Conservation (phyloP, 768 basidiomycete genomes). For the Suillus spraguei region DNA sequence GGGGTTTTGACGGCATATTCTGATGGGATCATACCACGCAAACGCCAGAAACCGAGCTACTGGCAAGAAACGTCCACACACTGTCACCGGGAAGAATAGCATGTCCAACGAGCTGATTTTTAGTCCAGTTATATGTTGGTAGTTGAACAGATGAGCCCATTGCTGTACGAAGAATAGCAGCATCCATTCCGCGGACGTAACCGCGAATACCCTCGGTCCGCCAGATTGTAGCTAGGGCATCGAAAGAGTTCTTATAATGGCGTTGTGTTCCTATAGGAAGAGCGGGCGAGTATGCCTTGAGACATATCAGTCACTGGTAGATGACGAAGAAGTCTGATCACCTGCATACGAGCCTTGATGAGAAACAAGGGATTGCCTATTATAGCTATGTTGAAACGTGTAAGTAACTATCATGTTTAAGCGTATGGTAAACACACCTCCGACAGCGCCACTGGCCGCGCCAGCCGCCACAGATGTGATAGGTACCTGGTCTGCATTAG, state of each 20-base stretch:
- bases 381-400: slow-evolving; percentile 45
- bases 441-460: slow-evolving; percentile 87
- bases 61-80: slow-evolving; percentile 84
- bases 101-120: slow-evolving; percentile 70
- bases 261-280: slow-evolving; percentile 96
- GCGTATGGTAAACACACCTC: slow-evolving; percentile 54
- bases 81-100: slow-evolving; percentile 76
- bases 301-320: slow-evolving; percentile 5
- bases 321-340: slow-evolving; percentile 23
- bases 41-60: slow-evolving; percentile 85
- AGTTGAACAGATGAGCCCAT: slow-evolving; percentile 97
- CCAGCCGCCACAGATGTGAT: slow-evolving; percentile 85
- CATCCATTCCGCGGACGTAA: slow-evolving; percentile 88
- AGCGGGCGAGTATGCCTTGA: slow-evolving; percentile 89
- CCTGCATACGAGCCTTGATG: slow-evolving; percentile 98
- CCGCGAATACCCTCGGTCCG: slow-evolving; percentile 77
- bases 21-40: slow-evolving; percentile 72
- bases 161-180: slow-evolving; percentile 89
- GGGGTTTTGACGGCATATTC: not conserved
- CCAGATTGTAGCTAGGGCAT: slow-evolving; percentile 83
- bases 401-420: not conserved
- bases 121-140: slow-evolving; percentile 94
- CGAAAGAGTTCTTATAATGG: slow-evolving; percentile 80
- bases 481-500: slow-evolving; percentile 65
- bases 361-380: slow-evolving; percentile 92